Percentiles rank a stretch among this genome's conserved stretches.
Evolutionary conservation across 257 asterid genomes (phyloP).

Genomic region (Salvia rosmarinus): DNA sequence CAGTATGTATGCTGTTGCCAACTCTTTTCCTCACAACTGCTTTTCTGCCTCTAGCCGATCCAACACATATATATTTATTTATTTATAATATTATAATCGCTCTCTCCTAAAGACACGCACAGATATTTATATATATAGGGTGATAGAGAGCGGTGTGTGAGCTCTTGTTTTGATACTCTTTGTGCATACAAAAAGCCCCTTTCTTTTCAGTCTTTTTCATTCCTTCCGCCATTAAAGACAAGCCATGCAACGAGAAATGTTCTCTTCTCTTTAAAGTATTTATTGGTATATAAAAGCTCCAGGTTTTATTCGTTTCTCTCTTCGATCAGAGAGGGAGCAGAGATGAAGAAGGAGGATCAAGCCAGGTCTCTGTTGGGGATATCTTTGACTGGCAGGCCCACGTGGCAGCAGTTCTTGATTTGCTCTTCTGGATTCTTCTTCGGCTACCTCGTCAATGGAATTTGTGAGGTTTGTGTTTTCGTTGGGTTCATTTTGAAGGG

Average conservation of each 20-base stretch:
- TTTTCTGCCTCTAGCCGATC: constrained; percentile 1
- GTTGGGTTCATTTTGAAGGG: background rate
- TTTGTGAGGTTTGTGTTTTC: constrained; percentile 69
- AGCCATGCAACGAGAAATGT: constrained; percentile 40
- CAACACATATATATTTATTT: too few relatives aligned
- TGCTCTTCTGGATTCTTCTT: constrained; percentile 92
- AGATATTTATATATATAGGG: background rate
- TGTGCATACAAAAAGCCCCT: constrained; percentile 33
- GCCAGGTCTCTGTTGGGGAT: constrained; percentile 78
- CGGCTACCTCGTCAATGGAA: constrained; percentile 91
- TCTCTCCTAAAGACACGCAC: constrained; percentile 1
- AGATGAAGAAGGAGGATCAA: constrained; percentile 85
- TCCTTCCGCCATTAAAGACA: constrained; percentile 29
- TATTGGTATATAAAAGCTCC: constrained; percentile 15
- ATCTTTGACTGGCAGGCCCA: constrained; percentile 67
- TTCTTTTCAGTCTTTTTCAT: constrained; percentile 23
- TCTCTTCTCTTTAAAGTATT: background rate
- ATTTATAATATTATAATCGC: too few relatives aligned
- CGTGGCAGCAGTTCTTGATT: constrained; percentile 84
- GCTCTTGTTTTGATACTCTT: constrained; percentile 38
- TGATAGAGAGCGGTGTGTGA: background rate
- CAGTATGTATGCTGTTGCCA: constrained; percentile 23
- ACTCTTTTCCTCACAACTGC: constrained; percentile 25
- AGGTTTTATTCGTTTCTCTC: background rate
- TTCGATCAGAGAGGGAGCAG: constrained; percentile 15